Conservation (phyloP, 352 stramenopile genomes). For the Pythium phragmiticola region DNA sequence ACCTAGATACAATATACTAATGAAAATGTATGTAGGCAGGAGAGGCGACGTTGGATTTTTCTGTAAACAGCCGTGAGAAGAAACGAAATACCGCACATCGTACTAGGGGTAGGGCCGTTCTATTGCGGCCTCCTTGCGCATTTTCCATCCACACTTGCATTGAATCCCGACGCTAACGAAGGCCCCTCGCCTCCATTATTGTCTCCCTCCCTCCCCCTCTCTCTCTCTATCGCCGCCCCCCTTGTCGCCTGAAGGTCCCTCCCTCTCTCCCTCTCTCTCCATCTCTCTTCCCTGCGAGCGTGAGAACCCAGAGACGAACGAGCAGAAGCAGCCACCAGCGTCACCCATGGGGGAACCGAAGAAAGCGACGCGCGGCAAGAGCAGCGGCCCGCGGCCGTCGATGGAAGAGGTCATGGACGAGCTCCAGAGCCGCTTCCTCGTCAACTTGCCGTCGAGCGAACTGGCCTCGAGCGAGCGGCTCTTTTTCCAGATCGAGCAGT, state of each 20-base stretch:
- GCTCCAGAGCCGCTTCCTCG: conserved; percentile 94
- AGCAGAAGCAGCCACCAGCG: neutral
- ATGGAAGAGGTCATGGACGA: conserved; percentile 94
- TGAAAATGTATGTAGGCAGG: neutral
- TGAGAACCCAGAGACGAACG: neutral
- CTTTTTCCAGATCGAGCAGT: conserved; percentile 98
- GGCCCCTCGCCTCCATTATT: neutral
- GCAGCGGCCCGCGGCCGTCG: conserved; percentile 30
- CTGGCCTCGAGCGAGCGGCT: conserved; percentile 91
- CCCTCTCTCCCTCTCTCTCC: neutral
- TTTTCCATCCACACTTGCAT: neutral
- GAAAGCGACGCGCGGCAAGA: conserved; percentile 19
- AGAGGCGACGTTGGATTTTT: conserved; percentile 1
- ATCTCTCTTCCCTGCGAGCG: neutral
- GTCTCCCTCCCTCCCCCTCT: neutral
- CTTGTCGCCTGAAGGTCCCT: neutral
- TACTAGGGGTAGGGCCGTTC: conserved; percentile 1
- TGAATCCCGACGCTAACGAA: neutral
- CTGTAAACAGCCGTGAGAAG: conserved; percentile 1
- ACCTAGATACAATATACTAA: neutral
- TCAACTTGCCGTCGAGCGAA: conserved; percentile 92
- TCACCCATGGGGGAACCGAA: conserved; percentile 27
- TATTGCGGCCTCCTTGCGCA: neutral
- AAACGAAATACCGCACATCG: neutral
- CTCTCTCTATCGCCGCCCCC: neutral